Evolutionary conservation across 306 rosid genomes (phyloP), one percentile per base, ranked within the genome.

Genomic region (Dalbergia oliveri): DNA sequence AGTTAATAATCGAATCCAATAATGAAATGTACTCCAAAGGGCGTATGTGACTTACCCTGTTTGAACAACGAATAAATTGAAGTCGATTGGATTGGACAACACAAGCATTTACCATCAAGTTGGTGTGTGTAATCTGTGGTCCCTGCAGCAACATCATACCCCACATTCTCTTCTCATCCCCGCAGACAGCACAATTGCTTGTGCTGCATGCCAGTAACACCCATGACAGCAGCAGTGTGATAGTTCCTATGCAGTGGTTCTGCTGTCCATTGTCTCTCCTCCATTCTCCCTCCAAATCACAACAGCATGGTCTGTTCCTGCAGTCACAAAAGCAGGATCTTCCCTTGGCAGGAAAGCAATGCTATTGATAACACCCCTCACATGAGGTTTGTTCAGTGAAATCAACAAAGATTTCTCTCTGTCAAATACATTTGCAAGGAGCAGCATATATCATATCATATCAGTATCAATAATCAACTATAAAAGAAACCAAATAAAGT

Each of bases 151-250:
- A 72, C 88, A 64, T 94, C 88, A 26, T 84, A 92, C n/a, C 94
- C 97, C 71, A 92, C 12, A 58, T 86, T 87, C 88, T 88, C 87
- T 73, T 94, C 88, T 94, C 97, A 35, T 91, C 53, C 97, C 97
- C 8, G 53, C 94, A 43, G 97, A 92, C 73, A 94, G 79, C 54
- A 94, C 89, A 34, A 90, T 73, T 86, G 81, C 85, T 88, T 94
- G 75, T 94, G 91, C 66, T 71, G 89, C 91, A 94, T 83, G 58
- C 94, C 97, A 64, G 92, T 88, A 19, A 90, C 91, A 63, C 96
- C 98, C 98, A 92, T 94, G 64, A 94, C 97, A 23, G 97, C 96
- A 69, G 97, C 92, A 35, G 97, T 79, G 82, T 94, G 98, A 58
- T 79, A 41, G 79, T 82, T 67, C 60, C 85, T 75, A 77, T 92